phyloP scores from a whole-genome alignment of 108 stramenopile genomes.

The Cylindrotheca fusiformis region DNA sequence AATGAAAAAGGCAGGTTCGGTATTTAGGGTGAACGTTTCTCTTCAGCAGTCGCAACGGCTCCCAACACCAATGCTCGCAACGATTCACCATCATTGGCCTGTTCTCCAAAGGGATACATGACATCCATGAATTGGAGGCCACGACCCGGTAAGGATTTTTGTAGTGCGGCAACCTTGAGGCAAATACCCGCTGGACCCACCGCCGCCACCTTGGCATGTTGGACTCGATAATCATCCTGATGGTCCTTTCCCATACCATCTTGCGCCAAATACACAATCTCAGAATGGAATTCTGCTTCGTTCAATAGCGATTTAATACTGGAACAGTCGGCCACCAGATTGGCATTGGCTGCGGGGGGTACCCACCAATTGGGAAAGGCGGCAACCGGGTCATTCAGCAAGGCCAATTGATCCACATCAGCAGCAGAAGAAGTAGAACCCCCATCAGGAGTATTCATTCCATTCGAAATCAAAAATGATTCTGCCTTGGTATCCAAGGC shows the following conservation, averaged over 20 bases:
- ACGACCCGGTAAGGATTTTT: background rate
- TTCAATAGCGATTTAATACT: constrained; percentile 6
- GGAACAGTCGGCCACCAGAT: constrained; percentile 17
- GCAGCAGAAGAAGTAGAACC: background rate
- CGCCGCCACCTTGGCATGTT: constrained; percentile 8
- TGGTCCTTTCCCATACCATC: constrained; percentile 2
- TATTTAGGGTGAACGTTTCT: background rate
- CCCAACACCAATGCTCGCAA: constrained; percentile 32
- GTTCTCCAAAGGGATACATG: constrained; percentile 18
- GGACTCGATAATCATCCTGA: background rate
- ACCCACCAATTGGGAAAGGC: constrained; percentile 26
- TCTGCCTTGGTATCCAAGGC: constrained; percentile 20
- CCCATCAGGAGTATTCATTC: background rate
- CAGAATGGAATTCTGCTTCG: constrained; percentile 25
- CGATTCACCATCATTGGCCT: constrained; percentile 5
- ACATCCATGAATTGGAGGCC: constrained; percentile 13
- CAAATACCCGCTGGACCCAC: constrained; percentile 29
- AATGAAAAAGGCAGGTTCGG: too few species aligned
- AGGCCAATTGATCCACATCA: background rate
- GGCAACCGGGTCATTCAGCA: background rate
- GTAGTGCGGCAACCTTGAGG: constrained; percentile 9
- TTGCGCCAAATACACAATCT: constrained; percentile 10
- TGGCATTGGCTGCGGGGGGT: background rate
- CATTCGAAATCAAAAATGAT: background rate
- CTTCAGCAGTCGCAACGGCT: constrained; percentile 16